Evolutionary conservation across 768 basidiomycete species (phyloP).

Genomic region (Calocybe cyanea): DNA sequence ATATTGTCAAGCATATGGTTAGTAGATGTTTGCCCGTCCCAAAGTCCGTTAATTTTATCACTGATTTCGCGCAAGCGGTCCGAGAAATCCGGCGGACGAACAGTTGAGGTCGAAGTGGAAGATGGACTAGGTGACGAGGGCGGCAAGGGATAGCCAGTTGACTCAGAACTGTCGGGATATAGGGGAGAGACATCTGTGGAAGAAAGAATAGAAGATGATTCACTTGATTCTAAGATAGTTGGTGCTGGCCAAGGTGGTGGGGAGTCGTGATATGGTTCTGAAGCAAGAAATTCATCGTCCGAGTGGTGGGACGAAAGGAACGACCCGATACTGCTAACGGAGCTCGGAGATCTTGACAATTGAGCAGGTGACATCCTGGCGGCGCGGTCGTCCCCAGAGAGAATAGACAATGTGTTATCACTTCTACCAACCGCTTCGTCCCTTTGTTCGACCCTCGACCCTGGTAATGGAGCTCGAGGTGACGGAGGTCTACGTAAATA

Average conservation of each 20-base stretch:
- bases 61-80: conserved; percentile 55
- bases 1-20: conserved; percentile 57
- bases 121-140: conserved; percentile 33
- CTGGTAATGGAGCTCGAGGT: conserved; percentile 15
- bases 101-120: conserved; percentile 27
- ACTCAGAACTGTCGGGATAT: conserved; percentile 15
- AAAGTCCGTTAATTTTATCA: conserved; percentile 54
- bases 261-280: conserved; percentile 16
- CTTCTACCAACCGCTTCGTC: conserved; percentile 46
- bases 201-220: conserved; percentile 6
- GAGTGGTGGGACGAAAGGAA: conserved; percentile 66
- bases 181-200: conserved; percentile 12
- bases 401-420: conserved; percentile 31
- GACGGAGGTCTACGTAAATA: conserved; percentile 45
- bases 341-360: conserved; percentile 35
- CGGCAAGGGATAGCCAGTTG: conserved; percentile 28
- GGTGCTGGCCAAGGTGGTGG: conserved; percentile 17
- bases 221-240: conserved; percentile 9
- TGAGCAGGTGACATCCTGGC: conserved; percentile 24
- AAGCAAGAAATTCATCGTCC: conserved; percentile 42
- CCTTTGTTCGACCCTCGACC: conserved; percentile 14
- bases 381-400: conserved; percentile 20
- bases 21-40: conserved; percentile 58
- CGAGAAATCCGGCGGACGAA: conserved; percentile 35
- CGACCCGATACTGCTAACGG: conserved; percentile 36